Percentiles rank a stretch among this genome's conserved stretches.
Evolutionary conservation across 441 rosid species (phyloP).

Genomic region (Pelargonium citronellum): DNA sequence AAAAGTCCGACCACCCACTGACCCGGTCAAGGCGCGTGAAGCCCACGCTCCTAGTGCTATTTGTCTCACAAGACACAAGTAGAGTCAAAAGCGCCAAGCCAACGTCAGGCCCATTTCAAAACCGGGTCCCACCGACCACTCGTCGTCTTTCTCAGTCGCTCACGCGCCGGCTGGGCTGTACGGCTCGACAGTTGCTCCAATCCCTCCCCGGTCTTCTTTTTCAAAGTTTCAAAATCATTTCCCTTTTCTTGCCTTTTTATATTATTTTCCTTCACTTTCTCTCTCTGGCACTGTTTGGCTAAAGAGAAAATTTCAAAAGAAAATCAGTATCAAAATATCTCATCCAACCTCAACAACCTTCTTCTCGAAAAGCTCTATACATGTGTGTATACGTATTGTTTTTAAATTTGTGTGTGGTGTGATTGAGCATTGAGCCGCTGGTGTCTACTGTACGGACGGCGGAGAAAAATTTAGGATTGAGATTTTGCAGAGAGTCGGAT

Average conservation of each 20-base stretch:
- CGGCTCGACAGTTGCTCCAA: neutral
- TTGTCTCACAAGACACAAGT: no score
- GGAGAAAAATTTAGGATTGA: neutral
- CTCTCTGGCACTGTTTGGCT: neutral
- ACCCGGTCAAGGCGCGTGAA: no score
- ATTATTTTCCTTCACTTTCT: neutral
- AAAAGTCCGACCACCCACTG: no score
- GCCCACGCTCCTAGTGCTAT: no score
- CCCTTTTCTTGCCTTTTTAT: neutral
- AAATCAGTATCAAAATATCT: neutral
- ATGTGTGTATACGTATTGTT: no score
- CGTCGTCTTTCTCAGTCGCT: neutral
- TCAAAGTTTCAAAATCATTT: neutral
- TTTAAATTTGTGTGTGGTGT: no score
- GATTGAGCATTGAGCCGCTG: no score
- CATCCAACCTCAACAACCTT: neutral
- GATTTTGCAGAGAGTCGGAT: slow-evolving; percentile 7
- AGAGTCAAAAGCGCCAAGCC: no score
- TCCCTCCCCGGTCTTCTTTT: neutral
- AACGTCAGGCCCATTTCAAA: no score
- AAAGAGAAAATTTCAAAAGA: neutral
- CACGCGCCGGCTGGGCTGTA: neutral
- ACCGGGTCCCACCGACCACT: no score
- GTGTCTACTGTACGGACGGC: slow-evolving; percentile 1
- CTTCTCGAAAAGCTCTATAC: neutral